These are phyloP conservation scores for Ceratorhiza oryzae-sativae DNA, from an alignment of 1,284 basidiomycete genomes.

Conservation along the genomic window DNA sequence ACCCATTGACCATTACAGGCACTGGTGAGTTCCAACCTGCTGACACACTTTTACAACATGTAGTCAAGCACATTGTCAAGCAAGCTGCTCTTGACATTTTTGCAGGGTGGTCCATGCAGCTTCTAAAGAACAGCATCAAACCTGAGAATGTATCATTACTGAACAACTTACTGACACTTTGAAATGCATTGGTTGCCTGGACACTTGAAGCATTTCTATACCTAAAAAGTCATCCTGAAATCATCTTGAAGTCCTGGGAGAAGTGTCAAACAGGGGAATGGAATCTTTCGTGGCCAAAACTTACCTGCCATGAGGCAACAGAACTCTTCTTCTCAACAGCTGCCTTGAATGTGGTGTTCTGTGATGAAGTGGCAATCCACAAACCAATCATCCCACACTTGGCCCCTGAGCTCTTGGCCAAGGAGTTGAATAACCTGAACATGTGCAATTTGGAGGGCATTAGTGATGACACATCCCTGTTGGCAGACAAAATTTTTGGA, in stretches of 20 bases:
- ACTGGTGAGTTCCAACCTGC: slow-evolving; percentile 13
- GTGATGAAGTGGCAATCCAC: not conserved
- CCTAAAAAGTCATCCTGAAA: slow-evolving; percentile 4
- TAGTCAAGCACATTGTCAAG: slow-evolving; percentile 11
- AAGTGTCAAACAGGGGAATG: slow-evolving; percentile 4
- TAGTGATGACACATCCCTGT: not conserved
- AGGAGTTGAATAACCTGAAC: not conserved
- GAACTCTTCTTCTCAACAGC: not conserved
- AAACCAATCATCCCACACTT: not conserved
- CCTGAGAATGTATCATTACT: not conserved
- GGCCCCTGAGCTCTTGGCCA: not conserved
- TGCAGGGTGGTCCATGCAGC: not conserved
- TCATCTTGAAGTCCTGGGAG: slow-evolving; percentile 1
- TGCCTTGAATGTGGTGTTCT: not conserved
- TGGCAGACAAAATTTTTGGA: not conserved
- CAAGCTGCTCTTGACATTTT: not conserved
- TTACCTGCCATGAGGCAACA: slow-evolving; percentile 19
- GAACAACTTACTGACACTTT: not conserved
- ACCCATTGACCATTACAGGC: not conserved
- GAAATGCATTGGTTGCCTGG: slow-evolving; percentile 6
- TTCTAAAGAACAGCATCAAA: not conserved
- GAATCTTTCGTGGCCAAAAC: slow-evolving; percentile 12
- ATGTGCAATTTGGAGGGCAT: not conserved
- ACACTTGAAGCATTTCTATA: not conserved
- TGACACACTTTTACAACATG: not conserved